These are phyloP conservation scores for Aspergillus fijiensis DNA, from an alignment of 2,329 filamentous ascomycete genomes.

Conservation along the genomic window DNA sequence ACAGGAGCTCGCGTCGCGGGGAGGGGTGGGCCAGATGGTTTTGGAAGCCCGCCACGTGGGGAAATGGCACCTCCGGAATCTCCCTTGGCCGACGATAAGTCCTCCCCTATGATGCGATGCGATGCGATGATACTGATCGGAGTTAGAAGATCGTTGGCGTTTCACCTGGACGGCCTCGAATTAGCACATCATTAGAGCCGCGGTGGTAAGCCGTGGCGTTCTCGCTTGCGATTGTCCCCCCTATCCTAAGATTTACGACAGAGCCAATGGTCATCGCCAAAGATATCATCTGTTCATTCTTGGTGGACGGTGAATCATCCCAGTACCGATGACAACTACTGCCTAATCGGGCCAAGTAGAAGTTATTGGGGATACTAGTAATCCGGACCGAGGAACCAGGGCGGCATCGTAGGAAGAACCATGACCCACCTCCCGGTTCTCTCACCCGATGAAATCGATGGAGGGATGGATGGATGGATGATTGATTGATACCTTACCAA, in stretches of 20 bases:
- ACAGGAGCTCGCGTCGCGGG: neutral
- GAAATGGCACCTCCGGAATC: neutral
- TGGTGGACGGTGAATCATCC: neutral
- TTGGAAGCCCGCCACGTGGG: constrained; percentile 5
- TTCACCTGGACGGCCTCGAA: neutral
- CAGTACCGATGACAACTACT: neutral
- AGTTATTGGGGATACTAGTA: neutral
- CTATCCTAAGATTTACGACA: neutral
- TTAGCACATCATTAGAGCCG: neutral
- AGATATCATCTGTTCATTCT: neutral
- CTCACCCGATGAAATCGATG: neutral
- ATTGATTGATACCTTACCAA: neutral
- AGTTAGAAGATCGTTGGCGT: neutral
- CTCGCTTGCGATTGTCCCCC: neutral
- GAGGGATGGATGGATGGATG: neutral
- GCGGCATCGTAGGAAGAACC: neutral
- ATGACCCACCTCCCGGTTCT: neutral
- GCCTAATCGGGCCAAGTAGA: constrained; percentile 1
- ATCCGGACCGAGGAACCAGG: neutral
- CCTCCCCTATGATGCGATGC: neutral
- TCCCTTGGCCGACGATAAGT: neutral
- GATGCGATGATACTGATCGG: neutral
- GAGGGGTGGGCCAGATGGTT: neutral
- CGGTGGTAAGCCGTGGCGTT: neutral
- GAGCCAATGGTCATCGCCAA: no score